phyloP scores from a whole-genome alignment of 1,284 basidiomycete genomes.

The Cystobasidiaceae sp. region DNA sequence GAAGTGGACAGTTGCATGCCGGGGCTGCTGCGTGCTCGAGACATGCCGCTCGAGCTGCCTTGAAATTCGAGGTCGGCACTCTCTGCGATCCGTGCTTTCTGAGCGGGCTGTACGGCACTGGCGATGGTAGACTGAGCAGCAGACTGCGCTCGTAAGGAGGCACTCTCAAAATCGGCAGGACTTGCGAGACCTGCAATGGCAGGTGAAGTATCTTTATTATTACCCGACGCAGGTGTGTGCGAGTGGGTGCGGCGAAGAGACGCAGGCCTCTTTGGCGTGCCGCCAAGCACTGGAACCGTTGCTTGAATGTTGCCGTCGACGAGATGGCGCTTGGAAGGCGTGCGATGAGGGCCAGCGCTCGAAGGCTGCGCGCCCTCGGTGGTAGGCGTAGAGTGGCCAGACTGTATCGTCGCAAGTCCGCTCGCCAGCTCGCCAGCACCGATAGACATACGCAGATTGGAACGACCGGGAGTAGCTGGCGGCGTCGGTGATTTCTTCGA shows the following conservation, averaged over 20 bases:
- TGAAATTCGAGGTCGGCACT: not conserved
- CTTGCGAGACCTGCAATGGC: constrained; percentile 6
- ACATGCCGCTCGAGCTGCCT: not conserved
- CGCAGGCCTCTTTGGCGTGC: not conserved
- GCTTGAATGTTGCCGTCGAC: not conserved
- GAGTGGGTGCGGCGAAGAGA: constrained; percentile 8
- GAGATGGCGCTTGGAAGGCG: constrained; percentile 10
- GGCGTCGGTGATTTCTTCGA: constrained; percentile 2
- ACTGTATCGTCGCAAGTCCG: not conserved
- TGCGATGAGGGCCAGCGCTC: constrained; percentile 26
- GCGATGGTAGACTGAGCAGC: constrained; percentile 4
- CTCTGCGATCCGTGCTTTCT: constrained; percentile 6
- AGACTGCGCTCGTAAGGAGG: not conserved
- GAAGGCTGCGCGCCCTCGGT: not conserved
- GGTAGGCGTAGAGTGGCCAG: not conserved
- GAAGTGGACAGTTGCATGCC: not conserved
- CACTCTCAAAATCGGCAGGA: constrained; percentile 1
- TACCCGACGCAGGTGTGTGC: not conserved
- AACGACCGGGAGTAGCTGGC: constrained; percentile 7
- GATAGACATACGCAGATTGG: not conserved
- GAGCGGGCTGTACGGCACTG: constrained; percentile 1
- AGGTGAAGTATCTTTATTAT: not conserved
- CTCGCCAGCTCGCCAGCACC: not conserved
- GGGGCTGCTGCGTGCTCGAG: constrained; percentile 18
- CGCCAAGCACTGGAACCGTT: not conserved